phyloP scores from a whole-genome alignment of 495 filamentous ascomycete species.

The Aspergillus avenaceus region DNA sequence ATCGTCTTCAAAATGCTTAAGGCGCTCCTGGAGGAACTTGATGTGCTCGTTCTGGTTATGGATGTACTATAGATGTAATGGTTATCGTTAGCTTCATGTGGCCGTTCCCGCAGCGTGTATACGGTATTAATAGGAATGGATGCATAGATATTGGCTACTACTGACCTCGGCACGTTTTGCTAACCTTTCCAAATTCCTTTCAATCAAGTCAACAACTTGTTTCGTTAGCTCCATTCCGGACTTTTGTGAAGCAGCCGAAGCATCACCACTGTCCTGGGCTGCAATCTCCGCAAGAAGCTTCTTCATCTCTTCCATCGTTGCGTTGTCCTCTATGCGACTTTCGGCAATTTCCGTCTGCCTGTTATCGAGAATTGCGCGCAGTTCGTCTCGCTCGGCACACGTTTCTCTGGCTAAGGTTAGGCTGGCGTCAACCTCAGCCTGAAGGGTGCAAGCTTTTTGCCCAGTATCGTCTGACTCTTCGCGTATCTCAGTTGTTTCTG shows the following conservation, averaged over 20 bases:
- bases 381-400: constrained; percentile 39
- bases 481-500: constrained; percentile 43
- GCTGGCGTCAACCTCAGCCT: constrained; percentile 39
- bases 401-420: constrained; percentile 37
- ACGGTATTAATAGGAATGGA: not conserved
- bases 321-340: constrained; percentile 32
- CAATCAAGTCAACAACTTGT: constrained; percentile 40
- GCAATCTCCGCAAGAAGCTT: constrained; percentile 39
- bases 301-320: constrained; percentile 43
- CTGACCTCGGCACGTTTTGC: constrained; percentile 47
- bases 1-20: constrained; percentile 48
- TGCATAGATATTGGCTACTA: constrained; percentile 2
- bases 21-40: constrained; percentile 52
- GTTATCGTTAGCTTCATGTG: constrained; percentile 8
- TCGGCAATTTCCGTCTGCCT: constrained; percentile 32
- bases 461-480: constrained; percentile 40
- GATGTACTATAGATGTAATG: constrained; percentile 46
- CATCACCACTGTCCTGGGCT: constrained; percentile 28
- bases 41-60: constrained; percentile 57
- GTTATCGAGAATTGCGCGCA: constrained; percentile 39
- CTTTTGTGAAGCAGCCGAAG: constrained; percentile 29
- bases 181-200: constrained; percentile 43
- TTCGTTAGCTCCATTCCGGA: constrained; percentile 39
- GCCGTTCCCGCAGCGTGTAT: not conserved
- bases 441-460: constrained; percentile 36